Percentiles rank a stretch among this genome's conserved stretches.
Conservation (phyloP, 768 basidiomycete genomes). For the Kwoniella newhampshirensis region DNA sequence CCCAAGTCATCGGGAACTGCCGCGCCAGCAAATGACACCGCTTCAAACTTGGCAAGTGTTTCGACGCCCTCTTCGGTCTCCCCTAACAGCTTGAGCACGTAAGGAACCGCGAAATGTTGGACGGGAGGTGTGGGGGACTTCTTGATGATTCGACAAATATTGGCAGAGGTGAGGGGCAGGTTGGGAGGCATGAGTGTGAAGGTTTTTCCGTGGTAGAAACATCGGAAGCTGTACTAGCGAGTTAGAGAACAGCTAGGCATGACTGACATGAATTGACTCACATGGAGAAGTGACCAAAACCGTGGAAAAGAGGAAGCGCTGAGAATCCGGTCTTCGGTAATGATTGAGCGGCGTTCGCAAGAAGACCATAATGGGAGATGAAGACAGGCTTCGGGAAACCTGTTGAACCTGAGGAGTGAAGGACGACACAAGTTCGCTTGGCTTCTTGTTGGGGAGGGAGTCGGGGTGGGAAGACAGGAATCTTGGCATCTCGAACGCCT, state of each 20-base stretch:
- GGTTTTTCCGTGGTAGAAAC: conserved; percentile 47
- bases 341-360: conserved; percentile 36
- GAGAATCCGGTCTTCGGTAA: conserved; percentile 43
- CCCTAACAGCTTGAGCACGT: conserved; percentile 57
- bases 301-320: conserved; percentile 48
- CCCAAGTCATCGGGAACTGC: conserved; percentile 62
- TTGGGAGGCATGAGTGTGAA: conserved; percentile 50
- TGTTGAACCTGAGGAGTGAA: conserved; percentile 50
- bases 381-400: conserved; percentile 51
- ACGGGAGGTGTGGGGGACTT: conserved; percentile 38
- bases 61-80: conserved; percentile 59
- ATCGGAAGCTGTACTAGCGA: conserved; percentile 40
- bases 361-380: conserved; percentile 45
- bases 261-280: conserved; percentile 21
- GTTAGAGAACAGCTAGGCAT: conserved; percentile 2
- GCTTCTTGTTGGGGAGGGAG: conserved; percentile 42
- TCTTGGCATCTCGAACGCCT: conserved; percentile 49
- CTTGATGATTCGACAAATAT: conserved; percentile 42
- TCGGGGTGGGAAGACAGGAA: conserved; percentile 30
- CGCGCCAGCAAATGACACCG: conserved; percentile 61
- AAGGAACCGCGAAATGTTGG: conserved; percentile 53
- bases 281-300: conserved; percentile 50
- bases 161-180: conserved; percentile 47
- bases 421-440: conserved; percentile 37
- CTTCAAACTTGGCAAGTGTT: conserved; percentile 56